Percentiles rank a stretch among this genome's conserved stretches.
These are phyloP conservation scores for Blastocystis sp. DNA, from an alignment of 352 stramenopile species.

Conservation along the genomic window DNA sequence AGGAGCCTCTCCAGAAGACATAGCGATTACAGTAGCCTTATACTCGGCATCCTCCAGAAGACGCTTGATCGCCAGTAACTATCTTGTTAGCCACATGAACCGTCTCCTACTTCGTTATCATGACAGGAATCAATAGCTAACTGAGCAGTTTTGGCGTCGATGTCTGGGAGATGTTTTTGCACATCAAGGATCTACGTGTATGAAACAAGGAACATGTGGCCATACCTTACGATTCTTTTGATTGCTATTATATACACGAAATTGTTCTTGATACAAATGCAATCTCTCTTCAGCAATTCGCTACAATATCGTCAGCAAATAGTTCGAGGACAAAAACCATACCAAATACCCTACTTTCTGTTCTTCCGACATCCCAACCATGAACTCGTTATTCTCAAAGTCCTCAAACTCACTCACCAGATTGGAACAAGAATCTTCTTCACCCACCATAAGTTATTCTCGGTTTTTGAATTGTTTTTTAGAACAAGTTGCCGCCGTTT, in stretches of 20 bases:
- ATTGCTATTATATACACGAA: constrained; percentile 31
- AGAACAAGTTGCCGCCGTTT: not conserved
- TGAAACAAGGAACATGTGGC: too few relatives aligned
- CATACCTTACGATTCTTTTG: constrained; percentile 16
- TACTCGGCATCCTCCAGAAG: constrained; percentile 1
- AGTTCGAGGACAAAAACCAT: not conserved
- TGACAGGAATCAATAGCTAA: constrained; percentile 46
- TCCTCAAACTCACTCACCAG: not conserved
- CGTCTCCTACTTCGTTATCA: constrained; percentile 9
- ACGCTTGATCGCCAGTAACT: constrained; percentile 54
- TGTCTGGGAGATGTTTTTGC: not conserved
- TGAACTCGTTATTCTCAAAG: not conserved
- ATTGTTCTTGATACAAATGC: not conserved
- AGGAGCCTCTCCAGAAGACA: not conserved
- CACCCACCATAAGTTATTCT: not conserved
- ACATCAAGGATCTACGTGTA: constrained; percentile 14
- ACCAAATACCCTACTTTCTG: not conserved
- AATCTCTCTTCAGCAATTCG: not conserved
- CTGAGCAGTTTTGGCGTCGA: constrained; percentile 1
- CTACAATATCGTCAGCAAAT: constrained; percentile 5
- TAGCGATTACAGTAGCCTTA: constrained; percentile 14
- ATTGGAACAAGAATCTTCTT: not conserved
- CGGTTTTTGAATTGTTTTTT: not conserved
- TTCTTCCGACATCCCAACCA: constrained; percentile 20
- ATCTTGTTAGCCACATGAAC: not conserved